A percentile compares a stretch with the other conserved stretches of the same genome.
Evolutionary conservation across 176 grass and related monocot species (phyloP).

Genomic region (Aegilops umbellulata): DNA sequence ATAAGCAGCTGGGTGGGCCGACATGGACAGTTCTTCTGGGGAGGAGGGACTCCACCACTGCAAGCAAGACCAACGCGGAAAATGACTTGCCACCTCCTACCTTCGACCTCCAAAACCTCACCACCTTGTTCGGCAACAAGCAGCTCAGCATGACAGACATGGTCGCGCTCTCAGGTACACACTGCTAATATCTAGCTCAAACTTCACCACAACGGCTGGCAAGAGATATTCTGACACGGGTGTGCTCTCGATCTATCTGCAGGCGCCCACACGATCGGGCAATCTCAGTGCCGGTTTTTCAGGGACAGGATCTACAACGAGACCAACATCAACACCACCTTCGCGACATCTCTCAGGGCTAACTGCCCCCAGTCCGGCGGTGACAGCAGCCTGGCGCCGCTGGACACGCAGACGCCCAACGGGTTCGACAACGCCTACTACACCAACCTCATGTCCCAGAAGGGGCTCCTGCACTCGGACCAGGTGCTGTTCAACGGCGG

Average conservation of each 20-base stretch:
- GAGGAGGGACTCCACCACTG: conserved; percentile 44
- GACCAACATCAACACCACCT: conserved; percentile 48
- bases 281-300: conserved; percentile 44
- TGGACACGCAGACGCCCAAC: conserved; percentile 40
- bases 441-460: conserved; percentile 45
- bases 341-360: conserved; percentile 25
- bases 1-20: conserved; percentile 51
- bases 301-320: conserved; percentile 59
- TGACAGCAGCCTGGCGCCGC: conserved; percentile 42
- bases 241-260: background rate
- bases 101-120: background rate
- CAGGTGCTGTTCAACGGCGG: conserved; percentile 56
- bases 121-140: background rate
- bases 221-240: background rate
- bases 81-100: conserved; percentile 7
- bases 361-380: conserved; percentile 36
- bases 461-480: conserved; percentile 64
- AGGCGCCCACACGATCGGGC: conserved; percentile 73
- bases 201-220: background rate
- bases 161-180: conserved; percentile 64
- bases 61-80: background rate
- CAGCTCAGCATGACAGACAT: conserved; percentile 37
- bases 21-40: conserved; percentile 54
- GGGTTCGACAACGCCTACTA: conserved; percentile 58
- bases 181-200: background rate